These are phyloP conservation scores for Didymellaceae sp. DNA, from an alignment of 2,329 filamentous ascomycete species.

Conservation along the genomic window DNA sequence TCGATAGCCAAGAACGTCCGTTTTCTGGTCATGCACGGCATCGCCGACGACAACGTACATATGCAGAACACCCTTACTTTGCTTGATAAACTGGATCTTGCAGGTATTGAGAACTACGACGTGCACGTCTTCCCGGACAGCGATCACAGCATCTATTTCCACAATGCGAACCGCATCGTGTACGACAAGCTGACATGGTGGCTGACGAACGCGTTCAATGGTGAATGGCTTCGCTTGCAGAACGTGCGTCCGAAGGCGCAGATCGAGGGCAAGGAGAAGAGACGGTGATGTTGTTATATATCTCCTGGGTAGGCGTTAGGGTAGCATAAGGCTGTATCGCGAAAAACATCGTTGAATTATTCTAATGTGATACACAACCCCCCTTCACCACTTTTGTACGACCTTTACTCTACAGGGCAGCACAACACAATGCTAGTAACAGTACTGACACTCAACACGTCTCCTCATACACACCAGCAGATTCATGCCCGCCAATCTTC, in stretches of 20 bases:
- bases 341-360: not conserved
- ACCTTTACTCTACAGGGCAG: too few relatives aligned
- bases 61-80: slow-evolving; percentile 91
- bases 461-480: slow-evolving; percentile 50
- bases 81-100: slow-evolving; percentile 84
- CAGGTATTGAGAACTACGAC: slow-evolving; percentile 88
- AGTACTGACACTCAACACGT: not conserved
- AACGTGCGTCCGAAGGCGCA: slow-evolving; percentile 57
- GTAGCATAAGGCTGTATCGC: not conserved
- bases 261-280: slow-evolving; percentile 28
- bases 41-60: slow-evolving; percentile 97
- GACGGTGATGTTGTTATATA: not conserved
- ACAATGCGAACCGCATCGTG: slow-evolving; percentile 88
- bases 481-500: slow-evolving; percentile 56
- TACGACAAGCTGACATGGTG: slow-evolving; percentile 89
- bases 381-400: too few relatives aligned
- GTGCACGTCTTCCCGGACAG: slow-evolving; percentile 96
- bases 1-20: slow-evolving; percentile 78
- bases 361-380: too few relatives aligned
- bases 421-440: too few relatives aligned
- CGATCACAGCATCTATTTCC: slow-evolving; percentile 93
- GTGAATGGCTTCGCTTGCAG: slow-evolving; percentile 78
- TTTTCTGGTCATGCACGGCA: slow-evolving; percentile 94
- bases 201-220: slow-evolving; percentile 97
- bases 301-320: not conserved